Percentiles rank a stretch among this genome's conserved stretches.
These are phyloP conservation scores for Asterella californica DNA, from an alignment of 225 moss, liverwort and hornwort genomes.

Conservation along the genomic window DNA sequence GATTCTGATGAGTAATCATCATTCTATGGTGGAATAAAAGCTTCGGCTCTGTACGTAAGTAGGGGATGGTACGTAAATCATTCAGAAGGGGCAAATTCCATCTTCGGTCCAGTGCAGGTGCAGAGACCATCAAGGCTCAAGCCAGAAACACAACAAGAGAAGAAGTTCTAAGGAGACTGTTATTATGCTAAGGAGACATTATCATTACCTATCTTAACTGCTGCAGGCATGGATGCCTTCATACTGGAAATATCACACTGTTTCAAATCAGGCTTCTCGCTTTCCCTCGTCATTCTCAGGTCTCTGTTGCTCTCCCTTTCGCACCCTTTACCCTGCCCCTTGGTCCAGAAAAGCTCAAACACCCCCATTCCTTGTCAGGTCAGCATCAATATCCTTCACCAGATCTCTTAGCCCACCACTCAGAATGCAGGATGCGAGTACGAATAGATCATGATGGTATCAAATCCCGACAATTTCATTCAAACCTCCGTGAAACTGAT, in stretches of 20 bases:
- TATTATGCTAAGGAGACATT: neutral
- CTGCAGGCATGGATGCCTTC: neutral
- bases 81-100: neutral
- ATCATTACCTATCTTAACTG: conserved; percentile 7
- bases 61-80: neutral
- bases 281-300: conserved; percentile 13
- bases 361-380: neutral
- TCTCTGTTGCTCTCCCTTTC: neutral
- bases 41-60: neutral
- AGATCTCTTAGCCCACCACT: neutral
- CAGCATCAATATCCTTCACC: neutral
- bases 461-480: neutral
- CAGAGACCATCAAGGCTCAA: neutral
- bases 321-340: conserved; percentile 11
- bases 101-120: neutral
- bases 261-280: neutral
- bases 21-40: neutral
- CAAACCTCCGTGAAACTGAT: neutral
- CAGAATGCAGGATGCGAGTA: neutral
- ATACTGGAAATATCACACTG: neutral
- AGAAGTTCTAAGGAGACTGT: neutral
- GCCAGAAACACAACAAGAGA: neutral
- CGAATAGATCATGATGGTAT: neutral
- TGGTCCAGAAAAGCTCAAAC: conserved; percentile 5
- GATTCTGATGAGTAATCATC: neutral